Evolutionary conservation across 2,329 filamentous ascomycete species (phyloP), one percentile per base, ranked within the genome.

Genomic region (Sporothrix humicola): DNA sequence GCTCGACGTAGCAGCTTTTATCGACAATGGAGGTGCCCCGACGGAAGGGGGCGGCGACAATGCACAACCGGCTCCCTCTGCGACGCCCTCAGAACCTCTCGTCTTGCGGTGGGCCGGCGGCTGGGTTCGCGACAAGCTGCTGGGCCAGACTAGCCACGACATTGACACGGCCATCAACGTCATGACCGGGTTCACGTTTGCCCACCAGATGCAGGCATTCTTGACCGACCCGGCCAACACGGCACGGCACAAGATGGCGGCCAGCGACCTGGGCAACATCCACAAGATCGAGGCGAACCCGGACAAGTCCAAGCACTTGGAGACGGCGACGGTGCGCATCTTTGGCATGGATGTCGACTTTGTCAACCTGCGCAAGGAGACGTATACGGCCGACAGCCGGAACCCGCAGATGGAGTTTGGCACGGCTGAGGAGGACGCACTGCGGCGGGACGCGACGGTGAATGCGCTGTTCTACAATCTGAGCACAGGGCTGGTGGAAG

Each of bases 381-480:
- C 92, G 0, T 98, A 98, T 78, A 88, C 91, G 0, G 91, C 93
- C n/a, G 90, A 96, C 74, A 97, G 93, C 79, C 90, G 96, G 50
- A 97, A 97, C 78, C 95, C 95, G 1, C 87, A 93, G 78, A 92
- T 98, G 87, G 94, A 97, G 80, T 98, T 98, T 81, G 96, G 95
- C 5, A 97, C 94, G 0, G 91, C 95, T 0, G 88, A 93, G 80
- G 94, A 99, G 81, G 95, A 99, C 82, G 95, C 95, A 1, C 81
- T 94, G 77, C 90, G 95, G 26, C 90, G 95, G 66, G 95, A 99
- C 84, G 95, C 95, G 26, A 98, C 94, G 0, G 90, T 98, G 75
- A 99, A 99, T 80, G 94, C 96, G 31, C 88, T 99, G 76, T 98
- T 98, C 83, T 98, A 96, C 85, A 98, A 98, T 78, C 84, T 99